These are phyloP conservation scores for Hymenoscyphus albidus DNA, from an alignment of 2,329 filamentous ascomycete species.

Conservation along the genomic window DNA sequence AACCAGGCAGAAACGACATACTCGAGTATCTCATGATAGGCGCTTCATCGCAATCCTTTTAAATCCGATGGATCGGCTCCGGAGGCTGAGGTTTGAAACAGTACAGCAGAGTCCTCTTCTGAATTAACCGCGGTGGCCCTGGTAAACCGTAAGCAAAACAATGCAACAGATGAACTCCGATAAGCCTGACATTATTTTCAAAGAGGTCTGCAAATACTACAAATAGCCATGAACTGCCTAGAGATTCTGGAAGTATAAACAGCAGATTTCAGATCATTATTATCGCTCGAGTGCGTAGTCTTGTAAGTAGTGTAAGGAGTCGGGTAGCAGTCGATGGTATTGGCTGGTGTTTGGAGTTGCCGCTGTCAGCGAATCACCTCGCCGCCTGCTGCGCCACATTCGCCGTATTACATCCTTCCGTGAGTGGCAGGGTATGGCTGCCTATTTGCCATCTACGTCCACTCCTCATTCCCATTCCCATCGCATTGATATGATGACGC, in stretches of 20 bases:
- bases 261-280: not conserved
- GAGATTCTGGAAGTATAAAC: not conserved
- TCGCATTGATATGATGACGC: not conserved
- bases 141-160: not conserved
- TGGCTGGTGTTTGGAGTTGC: not conserved
- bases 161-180: conserved; percentile 1
- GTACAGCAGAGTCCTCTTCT: not conserved
- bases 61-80: too few species aligned
- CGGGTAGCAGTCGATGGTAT: not conserved
- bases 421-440: not conserved
- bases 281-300: too few species aligned
- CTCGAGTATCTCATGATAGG: too few species aligned
- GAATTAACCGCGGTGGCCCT: too few species aligned
- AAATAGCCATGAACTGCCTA: not conserved
- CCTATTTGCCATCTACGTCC: not conserved
- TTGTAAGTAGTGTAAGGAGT: too few species aligned
- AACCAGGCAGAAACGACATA: too few species aligned
- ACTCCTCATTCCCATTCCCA: not conserved
- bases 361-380: not conserved
- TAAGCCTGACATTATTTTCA: not conserved
- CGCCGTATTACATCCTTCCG: not conserved
- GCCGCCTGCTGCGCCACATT: conserved; percentile 2
- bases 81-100: too few species aligned
- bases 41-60: too few species aligned
- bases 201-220: not conserved